These are phyloP conservation scores for Gonapodya prolifera DNA, from an alignment of 192 early-diverging fungal species.

Conservation along the genomic window DNA sequence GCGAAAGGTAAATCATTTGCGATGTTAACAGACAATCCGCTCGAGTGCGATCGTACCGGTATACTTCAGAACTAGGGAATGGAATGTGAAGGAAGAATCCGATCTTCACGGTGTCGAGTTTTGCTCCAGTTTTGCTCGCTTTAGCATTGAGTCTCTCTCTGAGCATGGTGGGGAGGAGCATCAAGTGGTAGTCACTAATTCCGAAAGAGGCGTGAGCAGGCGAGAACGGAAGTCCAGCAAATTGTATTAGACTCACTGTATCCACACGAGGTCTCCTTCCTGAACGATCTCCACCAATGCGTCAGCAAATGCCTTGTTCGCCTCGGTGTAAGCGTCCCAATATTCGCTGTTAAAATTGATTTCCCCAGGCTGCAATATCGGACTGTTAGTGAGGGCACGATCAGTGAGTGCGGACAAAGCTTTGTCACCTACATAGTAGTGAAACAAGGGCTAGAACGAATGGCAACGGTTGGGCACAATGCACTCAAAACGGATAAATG, in stretches of 20 bases:
- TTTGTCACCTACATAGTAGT: conserved; percentile 57
- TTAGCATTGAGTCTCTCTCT: conserved; percentile 35
- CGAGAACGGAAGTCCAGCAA: conserved; percentile 13
- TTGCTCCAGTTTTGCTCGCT: conserved; percentile 32
- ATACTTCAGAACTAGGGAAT: conserved; percentile 93
- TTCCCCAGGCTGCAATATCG: conserved; percentile 57
- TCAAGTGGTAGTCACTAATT: conserved; percentile 87
- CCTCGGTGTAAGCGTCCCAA: conserved; percentile 90
- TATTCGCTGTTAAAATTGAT: conserved; percentile 88
- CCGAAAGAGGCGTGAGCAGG: conserved; percentile 16
- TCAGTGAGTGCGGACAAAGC: not conserved
- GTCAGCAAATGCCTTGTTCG: conserved; percentile 90
- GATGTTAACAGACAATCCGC: not conserved
- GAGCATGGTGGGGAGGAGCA: conserved; percentile 84
- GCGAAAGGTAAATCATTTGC: not conserved
- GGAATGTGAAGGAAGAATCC: conserved; percentile 99
- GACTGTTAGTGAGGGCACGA: not conserved
- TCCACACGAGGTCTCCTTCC: conserved; percentile 82
- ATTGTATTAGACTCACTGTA: conserved; percentile 28
- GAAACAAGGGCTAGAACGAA: conserved; percentile 84
- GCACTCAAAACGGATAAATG: conserved; percentile 23
- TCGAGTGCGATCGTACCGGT: conserved; percentile 31
- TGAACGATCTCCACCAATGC: conserved; percentile 68
- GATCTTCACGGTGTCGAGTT: conserved; percentile 71
- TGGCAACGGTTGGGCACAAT: conserved; percentile 39